A percentile compares a stretch with the other conserved stretches of the same genome.
Conservation (phyloP, 495 filamentous ascomycete genomes). For the Peziza echinospora region DNA sequence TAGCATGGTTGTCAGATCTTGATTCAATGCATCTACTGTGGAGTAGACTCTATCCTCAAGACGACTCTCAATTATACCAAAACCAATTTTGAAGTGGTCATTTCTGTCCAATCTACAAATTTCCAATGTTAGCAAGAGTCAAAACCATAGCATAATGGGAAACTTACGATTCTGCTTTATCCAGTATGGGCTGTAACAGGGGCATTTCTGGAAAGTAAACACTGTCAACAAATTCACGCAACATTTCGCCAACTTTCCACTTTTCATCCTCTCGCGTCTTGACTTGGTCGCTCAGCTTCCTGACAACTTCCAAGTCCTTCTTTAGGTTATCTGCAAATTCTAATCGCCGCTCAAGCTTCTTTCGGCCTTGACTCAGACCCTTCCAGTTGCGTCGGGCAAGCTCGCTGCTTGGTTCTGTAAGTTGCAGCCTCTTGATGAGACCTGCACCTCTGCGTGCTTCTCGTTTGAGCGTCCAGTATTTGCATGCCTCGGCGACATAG, state of each 20-base stretch:
- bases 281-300: conserved; percentile 41
- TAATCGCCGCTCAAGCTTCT: conserved; percentile 56
- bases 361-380: conserved; percentile 54
- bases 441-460: conserved; percentile 82
- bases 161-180: conserved; percentile 43
- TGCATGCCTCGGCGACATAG: conserved; percentile 76
- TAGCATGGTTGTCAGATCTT: conserved; percentile 13
- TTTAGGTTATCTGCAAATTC: conserved; percentile 65
- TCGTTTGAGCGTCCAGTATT: conserved; percentile 93
- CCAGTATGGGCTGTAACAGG: conserved; percentile 56
- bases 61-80: conserved; percentile 11
- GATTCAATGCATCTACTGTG: conserved; percentile 18
- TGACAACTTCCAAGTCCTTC: conserved; percentile 52
- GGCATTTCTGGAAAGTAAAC: conserved; percentile 77
- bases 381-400: conserved; percentile 82
- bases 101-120: conserved; percentile 11
- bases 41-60: conserved; percentile 16
- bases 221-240: conserved; percentile 55
- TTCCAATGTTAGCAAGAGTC: conserved; percentile 1
- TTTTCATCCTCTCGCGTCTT: conserved; percentile 53
- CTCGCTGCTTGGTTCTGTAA: conserved; percentile 62
- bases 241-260: conserved; percentile 49
- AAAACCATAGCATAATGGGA: neutral
- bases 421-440: conserved; percentile 77
- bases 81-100: conserved; percentile 11